Percentiles rank a stretch among this genome's conserved stretches.
phyloP scores from a whole-genome alignment of 306 rosid genomes.

The Arachis hypogaea region DNA sequence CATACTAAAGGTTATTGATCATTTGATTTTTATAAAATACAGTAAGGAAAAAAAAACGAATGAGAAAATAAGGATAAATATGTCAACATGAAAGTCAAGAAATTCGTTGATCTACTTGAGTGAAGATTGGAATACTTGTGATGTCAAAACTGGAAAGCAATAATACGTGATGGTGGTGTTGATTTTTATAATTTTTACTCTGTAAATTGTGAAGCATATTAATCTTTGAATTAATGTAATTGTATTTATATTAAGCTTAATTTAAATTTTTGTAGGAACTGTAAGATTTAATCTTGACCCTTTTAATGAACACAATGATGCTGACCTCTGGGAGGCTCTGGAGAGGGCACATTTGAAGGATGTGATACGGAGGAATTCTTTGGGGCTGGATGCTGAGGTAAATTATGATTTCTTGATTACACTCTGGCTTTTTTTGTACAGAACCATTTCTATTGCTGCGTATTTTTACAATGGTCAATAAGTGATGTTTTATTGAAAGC shows the following conservation, averaged over 20 bases:
- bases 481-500: neutral
- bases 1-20: too few species aligned
- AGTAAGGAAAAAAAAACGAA: too few species aligned
- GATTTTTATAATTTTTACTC: constrained; percentile 19
- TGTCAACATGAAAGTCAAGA: too few species aligned
- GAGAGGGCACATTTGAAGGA: constrained; percentile 93
- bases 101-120: neutral
- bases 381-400: constrained; percentile 94
- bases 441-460: neutral
- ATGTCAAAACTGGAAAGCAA: constrained; percentile 19
- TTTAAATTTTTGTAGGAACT: constrained; percentile 57
- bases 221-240: neutral
- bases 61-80: too few species aligned
- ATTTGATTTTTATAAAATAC: too few species aligned
- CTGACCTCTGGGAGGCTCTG: constrained; percentile 96
- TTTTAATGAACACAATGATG: constrained; percentile 77
- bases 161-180: neutral
- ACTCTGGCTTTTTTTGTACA: constrained; percentile 1
- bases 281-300: constrained; percentile 93
- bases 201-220: neutral
- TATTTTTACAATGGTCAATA: constrained; percentile 2
- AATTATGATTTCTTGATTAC: neutral
- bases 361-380: constrained; percentile 70
- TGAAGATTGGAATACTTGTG: neutral
- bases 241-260: constrained; percentile 17